phyloP scores from a whole-genome alignment of 306 rosid genomes.

The Prunus mume region DNA sequence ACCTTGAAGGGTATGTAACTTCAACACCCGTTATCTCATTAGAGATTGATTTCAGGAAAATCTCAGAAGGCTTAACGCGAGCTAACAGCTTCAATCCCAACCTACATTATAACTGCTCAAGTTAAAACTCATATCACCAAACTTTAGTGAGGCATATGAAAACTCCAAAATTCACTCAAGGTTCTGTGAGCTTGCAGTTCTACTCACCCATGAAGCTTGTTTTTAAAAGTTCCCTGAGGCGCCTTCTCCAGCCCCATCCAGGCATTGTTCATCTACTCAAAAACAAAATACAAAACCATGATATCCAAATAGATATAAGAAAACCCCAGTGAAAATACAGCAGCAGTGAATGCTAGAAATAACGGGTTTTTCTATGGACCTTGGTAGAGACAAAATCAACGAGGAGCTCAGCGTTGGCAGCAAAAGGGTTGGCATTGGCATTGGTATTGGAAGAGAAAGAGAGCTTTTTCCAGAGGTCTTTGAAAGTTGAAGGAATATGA shows the following conservation, averaged over 20 bases:
- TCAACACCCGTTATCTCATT: conserved; percentile 74
- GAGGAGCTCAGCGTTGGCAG: conserved; percentile 58
- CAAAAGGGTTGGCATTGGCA: conserved; percentile 38
- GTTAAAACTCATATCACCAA: background rate
- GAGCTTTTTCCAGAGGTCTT: conserved; percentile 49
- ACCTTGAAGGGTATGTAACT: conserved; percentile 86
- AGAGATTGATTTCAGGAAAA: conserved; percentile 72
- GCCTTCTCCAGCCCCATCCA: conserved; percentile 79
- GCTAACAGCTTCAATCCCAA: conserved; percentile 77
- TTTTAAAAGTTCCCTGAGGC: conserved; percentile 62
- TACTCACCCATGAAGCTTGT: conserved; percentile 68
- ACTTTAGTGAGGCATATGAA: background rate
- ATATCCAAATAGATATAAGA: background rate
- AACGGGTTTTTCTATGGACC: conserved; percentile 23
- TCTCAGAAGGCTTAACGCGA: conserved; percentile 86
- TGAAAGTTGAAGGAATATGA: conserved; percentile 56
- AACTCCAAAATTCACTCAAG: background rate
- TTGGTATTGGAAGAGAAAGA: conserved; percentile 42
- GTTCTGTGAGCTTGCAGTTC: background rate
- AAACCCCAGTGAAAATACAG: conserved; percentile 2
- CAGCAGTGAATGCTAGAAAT: background rate
- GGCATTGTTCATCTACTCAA: conserved; percentile 67
- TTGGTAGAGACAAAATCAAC: conserved; percentile 59
- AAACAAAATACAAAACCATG: background rate
- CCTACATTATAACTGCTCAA: conserved; percentile 37